Conservation (phyloP, 2,329 filamentous ascomycete species). For the Xylariaceae sp. region DNA sequence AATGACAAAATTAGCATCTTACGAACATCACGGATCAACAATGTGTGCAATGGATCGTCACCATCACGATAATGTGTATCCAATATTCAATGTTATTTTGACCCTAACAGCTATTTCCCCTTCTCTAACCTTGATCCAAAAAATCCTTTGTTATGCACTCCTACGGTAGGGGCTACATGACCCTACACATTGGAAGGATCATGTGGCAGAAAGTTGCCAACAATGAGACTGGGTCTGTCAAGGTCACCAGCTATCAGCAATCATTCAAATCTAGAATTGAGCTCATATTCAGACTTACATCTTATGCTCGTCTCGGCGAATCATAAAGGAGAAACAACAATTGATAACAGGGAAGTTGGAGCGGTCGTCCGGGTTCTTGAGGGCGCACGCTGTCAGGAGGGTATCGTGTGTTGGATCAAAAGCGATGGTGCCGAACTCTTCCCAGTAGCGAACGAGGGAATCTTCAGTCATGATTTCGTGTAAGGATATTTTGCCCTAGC, state of each 20-base stretch:
- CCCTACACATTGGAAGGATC: conserved; percentile 48
- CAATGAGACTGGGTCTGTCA: conserved; percentile 79
- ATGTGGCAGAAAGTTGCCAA: conserved; percentile 94
- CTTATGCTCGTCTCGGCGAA: conserved; percentile 89
- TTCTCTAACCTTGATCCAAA: not conserved
- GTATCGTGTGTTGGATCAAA: conserved; percentile 94
- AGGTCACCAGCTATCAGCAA: conserved; percentile 31
- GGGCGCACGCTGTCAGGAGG: conserved; percentile 83
- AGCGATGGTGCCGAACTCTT: conserved; percentile 96
- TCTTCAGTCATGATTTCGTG: conserved; percentile 96
- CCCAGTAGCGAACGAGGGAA: conserved; percentile 94
- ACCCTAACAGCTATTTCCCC: not conserved
- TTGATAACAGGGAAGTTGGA: conserved; percentile 70
- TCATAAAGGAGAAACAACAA: conserved; percentile 97
- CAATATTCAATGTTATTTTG: not conserved
- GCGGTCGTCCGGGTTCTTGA: conserved; percentile 73
- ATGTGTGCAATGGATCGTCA: not conserved
- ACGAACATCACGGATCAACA: not conserved
- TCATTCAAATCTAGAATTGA: not conserved
- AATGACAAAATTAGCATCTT: not conserved
- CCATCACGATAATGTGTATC: not conserved
- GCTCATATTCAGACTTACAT: conserved; percentile 59
- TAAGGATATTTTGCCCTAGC: conserved; percentile 82
- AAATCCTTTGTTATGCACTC: not conserved
- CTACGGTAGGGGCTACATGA: conserved; percentile 15